Base-by-base conservation (phyloP, 176 grass and related monocot genomes). In the Eremochloa ophiuroides region DNA sequence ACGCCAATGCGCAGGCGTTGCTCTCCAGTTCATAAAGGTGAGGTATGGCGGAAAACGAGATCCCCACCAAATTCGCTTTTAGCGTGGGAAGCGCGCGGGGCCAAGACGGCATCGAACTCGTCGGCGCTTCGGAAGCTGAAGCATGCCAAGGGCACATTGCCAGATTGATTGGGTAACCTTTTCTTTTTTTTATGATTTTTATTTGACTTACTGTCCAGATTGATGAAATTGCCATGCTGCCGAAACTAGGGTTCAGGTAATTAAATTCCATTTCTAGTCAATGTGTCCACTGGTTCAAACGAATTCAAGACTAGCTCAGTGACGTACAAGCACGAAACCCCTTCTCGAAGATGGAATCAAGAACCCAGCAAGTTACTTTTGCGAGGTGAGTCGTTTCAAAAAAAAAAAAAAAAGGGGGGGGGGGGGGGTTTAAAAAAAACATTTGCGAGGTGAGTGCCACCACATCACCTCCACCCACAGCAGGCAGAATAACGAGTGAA, bases 41-140 rank as follows among this genome's bases (percentile, higher is more conserved):
- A n/a, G 59, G 10, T 10, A 28, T 38, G 13, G 7, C 17, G 12
- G 74, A n/a, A 29, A 27, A 29, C 28, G 44, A 67, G 14, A 33
- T 25, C 61, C 77, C n/a, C 46, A 22, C 44, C 61, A 43, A 40
- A 84, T 84, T 76, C 72, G 46, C 56, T 83, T 83, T 83, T 75
- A 16, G 71, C 30, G 40, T 39, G 43, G 81, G 5, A 29, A 33
- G 25, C 10, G n/a, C 25, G 47, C 5, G 55, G 17, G 7, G 27
- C 18, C 39, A 27, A 82, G 39, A 50, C 47, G 31, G 33, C 23
- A 17, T 76, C 17, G 26, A 76, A 7, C 23, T 53, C 29, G 20
- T 2, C 20, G 56, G 31, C 44, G 64, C 30, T 72, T 60, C 28
- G 0, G 74, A 39, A 53, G 81, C 11, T 22, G 46, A 20, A 26